These are phyloP conservation scores for Colletotrichum neosansevieriae DNA, from an alignment of 2,329 filamentous ascomycete species.

Conservation along the genomic window DNA sequence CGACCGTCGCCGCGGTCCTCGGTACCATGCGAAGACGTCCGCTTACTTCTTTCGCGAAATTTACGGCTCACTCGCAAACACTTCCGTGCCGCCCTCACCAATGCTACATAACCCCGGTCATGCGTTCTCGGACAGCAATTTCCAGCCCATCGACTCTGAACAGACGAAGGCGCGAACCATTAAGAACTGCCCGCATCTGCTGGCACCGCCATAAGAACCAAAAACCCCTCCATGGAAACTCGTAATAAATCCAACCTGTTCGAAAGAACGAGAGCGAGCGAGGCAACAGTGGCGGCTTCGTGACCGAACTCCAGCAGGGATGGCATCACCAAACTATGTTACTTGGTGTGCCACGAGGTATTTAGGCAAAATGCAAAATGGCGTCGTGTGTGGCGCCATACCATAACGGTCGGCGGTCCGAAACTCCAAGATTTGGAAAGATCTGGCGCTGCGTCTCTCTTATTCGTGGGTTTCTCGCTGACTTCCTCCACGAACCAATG, in stretches of 20 bases:
- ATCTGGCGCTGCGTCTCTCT: constrained; percentile 19
- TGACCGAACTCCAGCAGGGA: background rate
- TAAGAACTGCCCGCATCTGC: background rate
- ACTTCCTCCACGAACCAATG: constrained; percentile 35
- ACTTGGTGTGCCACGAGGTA: constrained; percentile 32
- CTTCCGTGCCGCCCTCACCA: background rate
- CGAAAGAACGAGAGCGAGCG: background rate
- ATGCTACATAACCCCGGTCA: background rate
- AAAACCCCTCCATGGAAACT: background rate
- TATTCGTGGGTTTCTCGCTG: constrained; percentile 34
- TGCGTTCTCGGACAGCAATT: background rate
- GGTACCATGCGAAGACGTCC: background rate
- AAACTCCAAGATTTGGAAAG: constrained; percentile 39
- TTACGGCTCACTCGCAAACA: constrained; percentile 15
- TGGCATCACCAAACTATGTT: constrained; percentile 36
- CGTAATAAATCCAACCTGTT: background rate
- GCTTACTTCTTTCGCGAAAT: constrained; percentile 2
- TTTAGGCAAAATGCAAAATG: constrained; percentile 36
- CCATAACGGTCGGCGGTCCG: constrained; percentile 41
- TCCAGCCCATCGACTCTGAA: background rate
- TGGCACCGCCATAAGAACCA: background rate
- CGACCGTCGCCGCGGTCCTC: constrained; percentile 1
- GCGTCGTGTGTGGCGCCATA: constrained; percentile 39
- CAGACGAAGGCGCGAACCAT: too few relatives aligned
- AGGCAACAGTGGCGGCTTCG: constrained; percentile 3